A percentile compares a stretch with the other conserved stretches of the same genome.
Evolutionary conservation across 2,329 filamentous ascomycete species (phyloP).

Genomic region (Curvularia verruculosa): DNA sequence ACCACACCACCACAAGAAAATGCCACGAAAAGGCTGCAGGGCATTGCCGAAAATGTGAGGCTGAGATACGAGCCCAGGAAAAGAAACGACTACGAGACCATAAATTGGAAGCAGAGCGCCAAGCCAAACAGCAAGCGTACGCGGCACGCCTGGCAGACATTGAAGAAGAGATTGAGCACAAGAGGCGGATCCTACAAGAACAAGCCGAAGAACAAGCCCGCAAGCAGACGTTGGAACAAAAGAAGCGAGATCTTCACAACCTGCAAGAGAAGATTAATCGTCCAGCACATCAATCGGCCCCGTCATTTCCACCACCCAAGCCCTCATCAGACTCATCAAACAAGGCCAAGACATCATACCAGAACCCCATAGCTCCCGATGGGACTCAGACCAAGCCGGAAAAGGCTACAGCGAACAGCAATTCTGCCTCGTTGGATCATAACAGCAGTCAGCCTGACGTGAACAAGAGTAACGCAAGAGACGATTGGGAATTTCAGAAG

Average conservation of each 20-base stretch:
- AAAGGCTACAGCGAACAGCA: not conserved
- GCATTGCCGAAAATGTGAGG: conserved; percentile 59
- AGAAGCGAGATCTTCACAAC: conserved; percentile 54
- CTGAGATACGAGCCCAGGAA: conserved; percentile 56
- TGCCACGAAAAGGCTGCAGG: conserved; percentile 54
- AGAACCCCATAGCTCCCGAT: not conserved
- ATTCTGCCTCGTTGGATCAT: not conserved
- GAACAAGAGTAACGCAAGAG: conserved; percentile 39
- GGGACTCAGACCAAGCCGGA: not conserved
- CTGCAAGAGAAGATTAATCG: conserved; percentile 36
- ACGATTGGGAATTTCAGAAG: conserved; percentile 70
- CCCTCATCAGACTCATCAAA: not conserved
- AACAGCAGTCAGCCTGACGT: conserved; percentile 7
- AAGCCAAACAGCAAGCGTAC: conserved; percentile 55
- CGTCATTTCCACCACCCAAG: conserved; percentile 2
- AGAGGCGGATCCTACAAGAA: conserved; percentile 54
- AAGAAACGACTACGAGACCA: conserved; percentile 55
- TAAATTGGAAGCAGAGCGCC: conserved; percentile 58
- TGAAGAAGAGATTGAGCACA: conserved; percentile 61
- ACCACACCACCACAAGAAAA: conserved; percentile 56
- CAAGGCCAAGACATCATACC: not conserved
- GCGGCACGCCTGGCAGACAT: conserved; percentile 54
- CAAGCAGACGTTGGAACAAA: conserved; percentile 54
- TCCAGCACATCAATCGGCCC: conserved; percentile 2
- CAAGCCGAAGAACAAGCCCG: conserved; percentile 55